Evolutionary conservation across 805 yeast species (phyloP).

Genomic region (Lipomyces japonicus): DNA sequence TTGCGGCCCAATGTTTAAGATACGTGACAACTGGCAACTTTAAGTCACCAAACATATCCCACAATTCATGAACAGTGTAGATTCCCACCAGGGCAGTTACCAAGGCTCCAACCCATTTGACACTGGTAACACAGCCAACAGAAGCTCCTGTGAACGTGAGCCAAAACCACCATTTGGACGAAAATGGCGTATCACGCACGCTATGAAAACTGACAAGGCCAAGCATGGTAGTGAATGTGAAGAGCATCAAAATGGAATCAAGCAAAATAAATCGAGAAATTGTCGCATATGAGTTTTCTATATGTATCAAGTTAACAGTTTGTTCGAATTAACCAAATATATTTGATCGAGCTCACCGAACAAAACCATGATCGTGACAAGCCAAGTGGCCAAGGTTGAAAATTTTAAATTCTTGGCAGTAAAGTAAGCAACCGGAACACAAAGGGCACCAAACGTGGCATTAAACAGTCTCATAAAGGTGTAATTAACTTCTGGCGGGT

Average conservation of each 20-base stretch:
- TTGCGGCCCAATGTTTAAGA: slow-evolving; percentile 62
- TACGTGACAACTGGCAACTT: slow-evolving; percentile 37
- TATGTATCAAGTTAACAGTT: slow-evolving; percentile 37
- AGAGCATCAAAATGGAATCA: slow-evolving; percentile 86
- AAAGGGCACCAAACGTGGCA: slow-evolving; percentile 74
- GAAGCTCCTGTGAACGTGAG: slow-evolving; percentile 74
- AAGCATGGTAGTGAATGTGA: slow-evolving; percentile 78
- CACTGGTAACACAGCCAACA: slow-evolving; percentile 80
- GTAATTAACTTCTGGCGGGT: slow-evolving; percentile 74
- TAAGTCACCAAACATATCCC: slow-evolving; percentile 72
- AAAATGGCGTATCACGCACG: slow-evolving; percentile 56
- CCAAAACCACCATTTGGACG: slow-evolving; percentile 93
- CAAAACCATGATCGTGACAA: slow-evolving; percentile 69
- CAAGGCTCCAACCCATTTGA: slow-evolving; percentile 95
- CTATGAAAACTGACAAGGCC: slow-evolving; percentile 70
- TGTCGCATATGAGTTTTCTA: slow-evolving; percentile 79
- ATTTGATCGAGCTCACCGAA: slow-evolving; percentile 10
- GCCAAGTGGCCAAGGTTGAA: slow-evolving; percentile 66
- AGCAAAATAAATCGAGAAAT: slow-evolving; percentile 84
- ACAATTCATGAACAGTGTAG: slow-evolving; percentile 81
- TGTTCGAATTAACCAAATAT: neutral
- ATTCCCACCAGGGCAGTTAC: slow-evolving; percentile 85
- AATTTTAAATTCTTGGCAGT: slow-evolving; percentile 76
- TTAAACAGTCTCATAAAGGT: slow-evolving; percentile 85
- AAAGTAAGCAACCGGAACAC: slow-evolving; percentile 83